Evolutionary conservation across 1,284 basidiomycete species (phyloP).

Genomic region (Boletus sp.): DNA sequence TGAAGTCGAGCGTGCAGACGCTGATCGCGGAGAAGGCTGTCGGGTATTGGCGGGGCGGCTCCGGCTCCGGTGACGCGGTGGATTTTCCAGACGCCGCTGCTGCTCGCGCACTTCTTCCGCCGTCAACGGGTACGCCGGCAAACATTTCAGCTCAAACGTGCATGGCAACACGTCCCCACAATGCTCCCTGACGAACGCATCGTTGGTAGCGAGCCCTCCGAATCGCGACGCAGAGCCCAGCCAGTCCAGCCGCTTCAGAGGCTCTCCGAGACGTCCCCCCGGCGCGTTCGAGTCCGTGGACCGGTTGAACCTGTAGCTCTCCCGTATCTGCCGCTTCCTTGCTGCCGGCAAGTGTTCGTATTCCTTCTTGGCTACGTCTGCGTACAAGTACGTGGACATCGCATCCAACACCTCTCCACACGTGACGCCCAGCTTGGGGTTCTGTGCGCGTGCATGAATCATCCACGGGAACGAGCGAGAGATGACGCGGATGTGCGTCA

Average conservation of each 20-base stretch:
- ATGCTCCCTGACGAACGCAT: constrained; percentile 40
- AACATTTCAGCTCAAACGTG: constrained; percentile 56
- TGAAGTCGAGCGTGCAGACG: constrained; percentile 11
- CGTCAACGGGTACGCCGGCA: constrained; percentile 44
- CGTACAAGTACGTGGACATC: constrained; percentile 48
- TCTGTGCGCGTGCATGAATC: constrained; percentile 49
- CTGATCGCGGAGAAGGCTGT: constrained; percentile 19
- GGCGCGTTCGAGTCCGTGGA: constrained; percentile 59
- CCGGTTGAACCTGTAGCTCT: constrained; percentile 60
- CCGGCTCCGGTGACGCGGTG: constrained; percentile 15
- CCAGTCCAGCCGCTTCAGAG: constrained; percentile 62
- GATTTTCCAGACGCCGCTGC: constrained; percentile 34
- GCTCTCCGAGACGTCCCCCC: constrained; percentile 58
- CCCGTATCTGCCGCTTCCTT: constrained; percentile 40
- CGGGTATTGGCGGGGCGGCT: constrained; percentile 17
- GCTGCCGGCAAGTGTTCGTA: constrained; percentile 39
- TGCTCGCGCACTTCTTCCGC: constrained; percentile 48
- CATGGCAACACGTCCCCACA: constrained; percentile 52
- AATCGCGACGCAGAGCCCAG: constrained; percentile 53
- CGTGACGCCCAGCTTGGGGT: constrained; percentile 56
- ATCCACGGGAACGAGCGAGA: constrained; percentile 57
- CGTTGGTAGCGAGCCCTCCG: constrained; percentile 53
- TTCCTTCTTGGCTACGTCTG: constrained; percentile 48
- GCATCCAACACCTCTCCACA: constrained; percentile 69
- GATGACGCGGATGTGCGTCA: constrained; percentile 49